Evolutionary conservation across 495 filamentous ascomycete species (phyloP), one percentile per base, ranked within the genome.

Genomic region (Penicillium nucicola): DNA sequence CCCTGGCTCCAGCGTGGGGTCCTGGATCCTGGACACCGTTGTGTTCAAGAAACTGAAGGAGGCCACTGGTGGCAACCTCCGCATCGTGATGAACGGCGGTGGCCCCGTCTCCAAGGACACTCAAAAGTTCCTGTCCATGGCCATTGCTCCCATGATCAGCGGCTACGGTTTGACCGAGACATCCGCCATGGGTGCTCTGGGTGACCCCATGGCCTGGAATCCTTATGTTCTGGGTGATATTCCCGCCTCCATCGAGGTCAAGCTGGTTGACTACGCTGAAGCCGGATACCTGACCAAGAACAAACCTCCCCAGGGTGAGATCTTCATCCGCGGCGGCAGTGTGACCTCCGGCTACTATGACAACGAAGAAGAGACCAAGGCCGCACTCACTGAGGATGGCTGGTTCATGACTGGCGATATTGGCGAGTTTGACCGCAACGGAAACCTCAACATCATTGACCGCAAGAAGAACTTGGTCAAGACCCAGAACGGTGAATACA

Each of bases 121-220:
- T 7, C 88, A 92, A 57, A 79, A 81, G 41, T 95, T 95, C 78
- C 81, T 95, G 58, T 92, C 88, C 42, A 85, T 92, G 84, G 87
- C 88, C 33, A 89, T 95, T 60, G 82, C 83, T 45, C 88, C 89
- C 28, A 92, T 95, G 89, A 84, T 95, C 52, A 83, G 81, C 53
- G 93, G 93, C n/a, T 98, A 98, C 62, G 93, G 93, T 42, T 78
- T 97, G 59, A 98, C 93, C 4, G 93, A 98, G 72, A 98, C 93
- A 4, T 79, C 85, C 18, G 93, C 91, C 40, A 97, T 96, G 90
- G 95, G 93, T 57, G 84, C 85, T 14, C 75, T 98, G 15, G 95
- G 89, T 76, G 90, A 91, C 67, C 93, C 93, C 4, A 65, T 85
- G 56, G 86, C 92, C 56, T 98, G 92, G 92, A 92, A 90, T 46